Evolutionary conservation across 192 early-diverging fungal genomes (phyloP), one percentile per base, ranked within the genome.

Genomic region (Entrophospora sp.): DNA sequence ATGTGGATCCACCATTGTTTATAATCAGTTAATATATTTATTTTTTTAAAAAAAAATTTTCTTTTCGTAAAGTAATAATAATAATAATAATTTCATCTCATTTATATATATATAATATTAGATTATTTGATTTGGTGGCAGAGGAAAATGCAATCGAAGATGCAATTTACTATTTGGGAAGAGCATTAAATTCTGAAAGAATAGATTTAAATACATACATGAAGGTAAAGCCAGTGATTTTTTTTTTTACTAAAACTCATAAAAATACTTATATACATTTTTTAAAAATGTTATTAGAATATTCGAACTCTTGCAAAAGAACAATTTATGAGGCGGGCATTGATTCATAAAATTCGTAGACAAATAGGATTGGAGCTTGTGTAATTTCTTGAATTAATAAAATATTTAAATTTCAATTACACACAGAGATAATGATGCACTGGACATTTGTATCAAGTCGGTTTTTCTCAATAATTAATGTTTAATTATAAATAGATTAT

Each of bases 111-210:
- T 55, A 14, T 25, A 20, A 34, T 34, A 62, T 57, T 79, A 96
- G 91, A 58, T 78, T 96, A 43, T 87, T 92, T 64, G 90, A 93
- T 16, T 67, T 91, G 70, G 86, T 94, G 2, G 92, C 89, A 24
- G 92, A 95, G 58, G 93, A 94, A 53, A 85, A 89, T 46, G 92
- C 93, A 0, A 85, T 93, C 35, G 90, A 92, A 52, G 94, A 97
- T 63, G 84, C 89, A 5, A 81, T 94, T 43, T 94, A 94, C 69
- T 81, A 85, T 31, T 73, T 97, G 44, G 82, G 86, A 20, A 83
- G 86, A 67, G 92, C 93, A 4, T 72, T 97, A 38, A 87, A 83
- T 64, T 83, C 81, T 40, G 88, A 92, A 53, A 76, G 75, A 55
- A 81, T 96, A 42, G 82, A 91, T 10, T 64, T 90, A 24, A 68